Conservation (phyloP, 305 asterid genomes). For the Lippia alba region DNA sequence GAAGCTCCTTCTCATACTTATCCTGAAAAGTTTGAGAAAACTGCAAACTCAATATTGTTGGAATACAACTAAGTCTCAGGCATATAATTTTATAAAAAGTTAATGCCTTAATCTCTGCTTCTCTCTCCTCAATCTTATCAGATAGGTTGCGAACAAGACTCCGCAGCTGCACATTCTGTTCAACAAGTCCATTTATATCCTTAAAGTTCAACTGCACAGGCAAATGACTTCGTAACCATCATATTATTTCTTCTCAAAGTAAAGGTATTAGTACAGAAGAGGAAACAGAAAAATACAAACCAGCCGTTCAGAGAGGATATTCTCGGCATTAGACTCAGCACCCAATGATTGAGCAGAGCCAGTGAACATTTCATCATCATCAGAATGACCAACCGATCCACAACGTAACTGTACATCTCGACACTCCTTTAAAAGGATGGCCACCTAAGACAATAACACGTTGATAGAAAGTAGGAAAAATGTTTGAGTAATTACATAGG, state of each 20-base stretch:
- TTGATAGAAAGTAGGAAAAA: conserved; percentile 5
- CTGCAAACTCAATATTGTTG: conserved; percentile 27
- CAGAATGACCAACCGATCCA: conserved; percentile 61
- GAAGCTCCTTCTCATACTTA: conserved; percentile 76
- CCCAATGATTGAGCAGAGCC: conserved; percentile 38
- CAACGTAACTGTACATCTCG: conserved; percentile 94
- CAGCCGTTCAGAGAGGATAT: conserved; percentile 57
- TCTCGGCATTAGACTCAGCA: conserved; percentile 50
- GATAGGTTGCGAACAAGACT: conserved; percentile 75
- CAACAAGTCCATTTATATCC: conserved; percentile 93
- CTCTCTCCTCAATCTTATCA: conserved; percentile 74
- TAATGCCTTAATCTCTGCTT: conserved; percentile 71
- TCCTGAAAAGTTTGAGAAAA: conserved; percentile 50
- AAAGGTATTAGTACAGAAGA: background rate
- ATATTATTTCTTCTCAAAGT: conserved; percentile 6
- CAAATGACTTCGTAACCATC: conserved; percentile 24
- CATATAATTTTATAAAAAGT: conserved; percentile 14
- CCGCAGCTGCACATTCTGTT: conserved; percentile 82
- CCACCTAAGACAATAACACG: conserved; percentile 53
- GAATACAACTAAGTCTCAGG: background rate
- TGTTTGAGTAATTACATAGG: conserved; percentile 4
- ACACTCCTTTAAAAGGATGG: conserved; percentile 91
- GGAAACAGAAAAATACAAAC: conserved; percentile 40
- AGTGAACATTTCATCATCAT: conserved; percentile 41
- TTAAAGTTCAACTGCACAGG: conserved; percentile 75